A percentile compares a stretch with the other conserved stretches of the same genome.
phyloP scores from a whole-genome alignment of 176 grass and related monocot genomes.

The Aechmea fasciata region DNA sequence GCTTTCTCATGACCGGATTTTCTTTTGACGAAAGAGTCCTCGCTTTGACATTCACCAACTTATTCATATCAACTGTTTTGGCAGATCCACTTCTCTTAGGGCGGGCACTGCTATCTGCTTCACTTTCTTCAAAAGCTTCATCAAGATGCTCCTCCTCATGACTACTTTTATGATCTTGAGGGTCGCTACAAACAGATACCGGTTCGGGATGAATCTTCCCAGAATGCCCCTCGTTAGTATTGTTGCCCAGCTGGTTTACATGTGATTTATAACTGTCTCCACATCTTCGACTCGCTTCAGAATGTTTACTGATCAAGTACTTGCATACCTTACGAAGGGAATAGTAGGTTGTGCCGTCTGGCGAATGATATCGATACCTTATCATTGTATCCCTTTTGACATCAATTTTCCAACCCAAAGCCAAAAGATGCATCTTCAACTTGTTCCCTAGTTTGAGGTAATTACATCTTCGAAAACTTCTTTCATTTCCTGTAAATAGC shows the following conservation, averaged over 20 bases:
- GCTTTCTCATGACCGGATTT: background rate
- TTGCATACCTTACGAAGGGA: slow-evolving; percentile 31
- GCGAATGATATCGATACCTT: slow-evolving; percentile 37
- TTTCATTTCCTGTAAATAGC: slow-evolving; percentile 22
- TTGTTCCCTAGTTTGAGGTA: slow-evolving; percentile 9
- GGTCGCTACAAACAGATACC: background rate
- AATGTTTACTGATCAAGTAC: slow-evolving; percentile 19
- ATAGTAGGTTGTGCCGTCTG: slow-evolving; percentile 32
- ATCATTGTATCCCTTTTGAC: slow-evolving; percentile 16
- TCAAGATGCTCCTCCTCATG: background rate
- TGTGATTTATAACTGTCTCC: slow-evolving; percentile 3
- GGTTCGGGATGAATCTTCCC: background rate
- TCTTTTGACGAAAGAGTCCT: slow-evolving; percentile 4
- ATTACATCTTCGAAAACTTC: slow-evolving; percentile 2
- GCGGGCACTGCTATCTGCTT: background rate
- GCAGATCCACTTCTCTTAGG: background rate
- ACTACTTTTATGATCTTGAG: background rate
- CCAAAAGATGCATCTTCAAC: slow-evolving; percentile 57
- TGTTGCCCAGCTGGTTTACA: slow-evolving; percentile 4
- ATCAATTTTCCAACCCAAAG: slow-evolving; percentile 60
- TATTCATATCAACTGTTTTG: background rate
- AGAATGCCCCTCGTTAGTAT: slow-evolving; percentile 6
- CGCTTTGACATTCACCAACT: background rate
- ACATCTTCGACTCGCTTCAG: slow-evolving; percentile 15
- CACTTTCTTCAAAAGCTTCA: background rate